Evolutionary conservation across 805 yeast genomes (phyloP).

Genomic region (Wickerhamiella spandovensis): DNA sequence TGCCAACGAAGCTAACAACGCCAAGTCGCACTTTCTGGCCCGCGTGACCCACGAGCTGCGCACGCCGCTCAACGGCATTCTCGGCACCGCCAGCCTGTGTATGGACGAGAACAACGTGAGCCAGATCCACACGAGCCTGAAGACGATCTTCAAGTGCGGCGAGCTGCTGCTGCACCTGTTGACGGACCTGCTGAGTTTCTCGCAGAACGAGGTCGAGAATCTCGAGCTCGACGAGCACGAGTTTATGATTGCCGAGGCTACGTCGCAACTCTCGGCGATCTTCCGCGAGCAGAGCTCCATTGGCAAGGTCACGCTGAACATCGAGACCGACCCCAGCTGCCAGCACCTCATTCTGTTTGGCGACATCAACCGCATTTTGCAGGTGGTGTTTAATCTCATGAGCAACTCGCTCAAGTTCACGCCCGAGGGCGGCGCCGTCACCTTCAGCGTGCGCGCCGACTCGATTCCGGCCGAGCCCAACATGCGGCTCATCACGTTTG

Average conservation of each 20-base stretch:
- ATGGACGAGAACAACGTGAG: conserved; percentile 63
- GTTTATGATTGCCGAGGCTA: conserved; percentile 67
- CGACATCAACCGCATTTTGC: conserved; percentile 81
- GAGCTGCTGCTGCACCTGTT: conserved; percentile 77
- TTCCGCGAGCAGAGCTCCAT: conserved; percentile 45
- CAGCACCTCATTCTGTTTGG: conserved; percentile 52
- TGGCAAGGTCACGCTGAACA: conserved; percentile 54
- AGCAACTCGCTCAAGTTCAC: conserved; percentile 88
- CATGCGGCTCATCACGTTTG: conserved; percentile 50
- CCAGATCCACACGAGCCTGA: conserved; percentile 60
- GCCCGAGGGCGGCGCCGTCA: conserved; percentile 73
- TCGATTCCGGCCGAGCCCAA: conserved; percentile 20
- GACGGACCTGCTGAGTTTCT: conserved; percentile 81
- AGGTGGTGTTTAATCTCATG: conserved; percentile 83
- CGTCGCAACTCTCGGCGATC: conserved; percentile 72
- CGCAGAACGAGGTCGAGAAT: conserved; percentile 79
- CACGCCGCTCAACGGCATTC: conserved; percentile 89
- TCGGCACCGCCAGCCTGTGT: conserved; percentile 91
- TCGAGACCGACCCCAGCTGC: conserved; percentile 31
- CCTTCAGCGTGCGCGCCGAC: conserved; percentile 28
- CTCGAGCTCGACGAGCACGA: conserved; percentile 73
- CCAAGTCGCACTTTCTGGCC: conserved; percentile 87
- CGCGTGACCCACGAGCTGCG: conserved; percentile 88
- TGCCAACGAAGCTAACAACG: conserved; percentile 93
- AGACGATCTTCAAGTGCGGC: conserved; percentile 80